phyloP scores from a whole-genome alignment of 2,329 filamentous ascomycete species.

The Aspergillus fumigatus region DNA sequence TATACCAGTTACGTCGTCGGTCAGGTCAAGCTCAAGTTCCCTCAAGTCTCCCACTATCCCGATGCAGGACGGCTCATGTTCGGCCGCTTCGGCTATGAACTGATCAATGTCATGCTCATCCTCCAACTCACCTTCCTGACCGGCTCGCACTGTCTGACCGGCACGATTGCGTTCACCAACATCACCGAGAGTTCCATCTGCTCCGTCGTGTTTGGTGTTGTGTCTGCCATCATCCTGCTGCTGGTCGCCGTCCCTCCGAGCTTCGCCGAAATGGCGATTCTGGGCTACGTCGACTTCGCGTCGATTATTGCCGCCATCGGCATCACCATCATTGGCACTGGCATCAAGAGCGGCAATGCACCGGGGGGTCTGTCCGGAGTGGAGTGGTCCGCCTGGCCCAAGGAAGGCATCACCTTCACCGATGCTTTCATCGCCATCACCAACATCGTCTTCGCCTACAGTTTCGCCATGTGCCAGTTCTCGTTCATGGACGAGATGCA shows the following conservation, averaged over 20 bases:
- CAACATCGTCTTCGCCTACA: conserved; percentile 40
- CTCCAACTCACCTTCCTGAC: conserved; percentile 41
- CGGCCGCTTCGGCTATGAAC: conserved; percentile 40
- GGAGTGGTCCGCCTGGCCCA: conserved; percentile 26
- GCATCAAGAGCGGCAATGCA: conserved; percentile 21
- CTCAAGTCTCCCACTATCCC: conserved; percentile 41
- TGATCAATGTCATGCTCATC: conserved; percentile 41
- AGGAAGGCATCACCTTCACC: conserved; percentile 27
- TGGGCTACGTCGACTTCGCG: conserved; percentile 36
- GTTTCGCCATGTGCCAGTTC: conserved; percentile 35
- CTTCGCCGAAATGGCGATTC: conserved; percentile 35
- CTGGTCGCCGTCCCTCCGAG: conserved; percentile 31
- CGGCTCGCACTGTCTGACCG: conserved; percentile 43
- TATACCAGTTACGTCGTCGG: conserved; percentile 42
- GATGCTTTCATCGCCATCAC: conserved; percentile 32
- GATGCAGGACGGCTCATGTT: conserved; percentile 43
- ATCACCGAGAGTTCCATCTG: conserved; percentile 40
- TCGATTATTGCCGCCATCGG: conserved; percentile 33
- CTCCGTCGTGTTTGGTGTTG: conserved; percentile 40
- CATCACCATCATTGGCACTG: conserved; percentile 34
- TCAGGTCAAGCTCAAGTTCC: conserved; percentile 35
- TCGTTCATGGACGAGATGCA: conserved; percentile 26
- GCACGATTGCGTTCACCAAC: conserved; percentile 42
- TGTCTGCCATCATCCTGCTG: conserved; percentile 37
- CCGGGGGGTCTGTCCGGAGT: conserved; percentile 24